Evolutionary conservation across 164 flowering plant genomes (phyloP), one percentile per base, ranked within the genome.

Genomic region (Amborella trichopoda): DNA sequence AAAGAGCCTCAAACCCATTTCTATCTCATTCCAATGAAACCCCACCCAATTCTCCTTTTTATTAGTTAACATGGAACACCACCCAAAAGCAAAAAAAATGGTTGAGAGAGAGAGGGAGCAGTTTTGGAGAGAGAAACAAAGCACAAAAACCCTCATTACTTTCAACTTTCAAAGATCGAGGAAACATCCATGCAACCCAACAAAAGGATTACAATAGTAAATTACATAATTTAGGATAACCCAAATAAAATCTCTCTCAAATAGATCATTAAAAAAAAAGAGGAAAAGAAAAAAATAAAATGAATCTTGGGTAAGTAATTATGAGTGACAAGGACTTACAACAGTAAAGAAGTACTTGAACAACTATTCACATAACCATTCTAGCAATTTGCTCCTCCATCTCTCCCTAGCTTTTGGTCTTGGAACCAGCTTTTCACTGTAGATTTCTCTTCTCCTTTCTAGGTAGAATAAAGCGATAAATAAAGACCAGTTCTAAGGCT

Each of bases 11-110:
- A n/a, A n/a, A n/a, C n/a, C n/a, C n/a, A n/a, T n/a, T n/a, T n/a
- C n/a, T n/a, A n/a, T n/a, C n/a, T n/a, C 59, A 49, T 63, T 68
- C 65, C 61, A 66, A 49, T 50, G 66, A 65, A 58, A 44, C 62
- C 50, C 54, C 53, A 55, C 62, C 28, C 55, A 50, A 44, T 52
- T 22, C 60, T 52, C 38, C 50, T 54, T 59, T 56, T 64, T 43
- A 55, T 64, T 58, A 69, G 65, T 58, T 66, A 66, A 66, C 55
- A 62, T 65, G 71, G 36, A n/a, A n/a, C n/a, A n/a, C n/a, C n/a
- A n/a, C n/a, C n/a, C n/a, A n/a, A n/a, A n/a, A n/a, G n/a, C n/a
- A 62, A 51, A 61, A 67, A 58, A 50, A 52, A 55, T 53, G 58
- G 40, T 63, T 60, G 68, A 70, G n/a, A n/a, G n/a, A n/a, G n/a